A percentile compares a stretch with the other conserved stretches of the same genome.
Evolutionary conservation across 495 filamentous ascomycete genomes (phyloP).

Genomic region (Trichoderma reesei): DNA sequence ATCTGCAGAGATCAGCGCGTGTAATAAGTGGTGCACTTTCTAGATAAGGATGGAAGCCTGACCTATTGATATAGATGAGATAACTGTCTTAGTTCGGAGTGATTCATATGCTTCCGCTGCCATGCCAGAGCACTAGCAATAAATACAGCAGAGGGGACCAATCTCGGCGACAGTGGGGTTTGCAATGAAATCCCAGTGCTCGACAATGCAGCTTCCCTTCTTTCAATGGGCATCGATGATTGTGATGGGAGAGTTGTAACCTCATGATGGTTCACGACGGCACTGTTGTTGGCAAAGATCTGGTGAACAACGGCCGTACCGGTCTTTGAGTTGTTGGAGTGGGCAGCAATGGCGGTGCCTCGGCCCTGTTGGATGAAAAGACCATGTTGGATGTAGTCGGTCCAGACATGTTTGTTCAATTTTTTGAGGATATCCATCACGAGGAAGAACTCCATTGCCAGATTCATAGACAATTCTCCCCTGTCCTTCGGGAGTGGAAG

Average conservation of each 20-base stretch:
- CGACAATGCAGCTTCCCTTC: constrained; percentile 1
- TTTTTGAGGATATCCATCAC: neutral
- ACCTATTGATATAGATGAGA: neutral
- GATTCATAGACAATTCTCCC: neutral
- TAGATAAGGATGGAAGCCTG: neutral
- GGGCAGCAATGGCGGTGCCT: neutral
- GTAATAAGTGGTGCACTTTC: neutral
- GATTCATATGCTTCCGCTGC: neutral
- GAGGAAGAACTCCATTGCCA: neutral
- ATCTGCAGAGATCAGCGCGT: no score
- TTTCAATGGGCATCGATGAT: neutral
- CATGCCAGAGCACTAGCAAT: neutral
- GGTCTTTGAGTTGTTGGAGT: neutral
- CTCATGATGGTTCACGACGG: neutral
- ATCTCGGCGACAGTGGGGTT: neutral
- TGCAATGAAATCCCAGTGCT: constrained; percentile 3
- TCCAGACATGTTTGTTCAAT: neutral
- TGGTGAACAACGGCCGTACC: neutral
- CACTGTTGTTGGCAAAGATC: neutral
- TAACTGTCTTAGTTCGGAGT: neutral
- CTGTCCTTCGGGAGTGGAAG: neutral
- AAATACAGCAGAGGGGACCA: neutral
- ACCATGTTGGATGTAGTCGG: neutral
- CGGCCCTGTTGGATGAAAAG: neutral
- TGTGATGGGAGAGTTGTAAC: neutral